phyloP scores from a whole-genome alignment of 2,329 filamentous ascomycete species.

The Nigrograna mackinnonii region DNA sequence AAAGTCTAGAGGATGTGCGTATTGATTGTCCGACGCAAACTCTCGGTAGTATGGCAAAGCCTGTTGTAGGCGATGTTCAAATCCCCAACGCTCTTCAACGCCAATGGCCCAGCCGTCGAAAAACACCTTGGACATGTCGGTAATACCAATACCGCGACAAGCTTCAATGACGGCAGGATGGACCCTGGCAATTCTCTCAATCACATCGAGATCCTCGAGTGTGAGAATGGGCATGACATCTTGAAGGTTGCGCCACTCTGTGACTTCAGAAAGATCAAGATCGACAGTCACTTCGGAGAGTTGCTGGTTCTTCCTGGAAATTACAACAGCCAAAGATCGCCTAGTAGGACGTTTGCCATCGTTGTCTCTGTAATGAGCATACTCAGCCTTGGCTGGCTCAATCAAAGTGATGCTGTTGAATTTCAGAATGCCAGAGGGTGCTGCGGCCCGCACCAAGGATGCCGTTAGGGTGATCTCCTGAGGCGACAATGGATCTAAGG shows the following conservation, averaged over 20 bases:
- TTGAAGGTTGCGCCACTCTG: not conserved
- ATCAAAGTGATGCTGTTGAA: not conserved
- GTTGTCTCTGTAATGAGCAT: not conserved
- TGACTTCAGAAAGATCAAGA: not conserved
- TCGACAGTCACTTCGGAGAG: not conserved
- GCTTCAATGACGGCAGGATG: slow-evolving; percentile 90
- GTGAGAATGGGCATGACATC: slow-evolving; percentile 55
- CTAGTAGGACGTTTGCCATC: not conserved
- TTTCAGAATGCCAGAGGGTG: not conserved
- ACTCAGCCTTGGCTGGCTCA: not conserved
- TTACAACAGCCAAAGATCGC: not conserved
- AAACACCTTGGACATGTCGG: slow-evolving; percentile 95
- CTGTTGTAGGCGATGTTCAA: slow-evolving; percentile 78
- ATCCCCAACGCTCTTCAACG: slow-evolving; percentile 88
- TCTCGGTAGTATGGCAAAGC: slow-evolving; percentile 97
- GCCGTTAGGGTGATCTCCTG: not conserved
- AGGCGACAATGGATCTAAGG: not conserved
- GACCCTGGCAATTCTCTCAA: slow-evolving; percentile 74
- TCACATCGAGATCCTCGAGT: slow-evolving; percentile 83
- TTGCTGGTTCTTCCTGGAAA: not conserved
- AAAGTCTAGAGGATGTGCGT: slow-evolving; percentile 90
- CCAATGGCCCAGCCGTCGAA: slow-evolving; percentile 96
- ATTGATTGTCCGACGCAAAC: slow-evolving; percentile 82
- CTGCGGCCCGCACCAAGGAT: not conserved
- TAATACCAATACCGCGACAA: slow-evolving; percentile 80